phyloP scores from a whole-genome alignment of 305 asterid genomes.

The Fraxinus platypoda region DNA sequence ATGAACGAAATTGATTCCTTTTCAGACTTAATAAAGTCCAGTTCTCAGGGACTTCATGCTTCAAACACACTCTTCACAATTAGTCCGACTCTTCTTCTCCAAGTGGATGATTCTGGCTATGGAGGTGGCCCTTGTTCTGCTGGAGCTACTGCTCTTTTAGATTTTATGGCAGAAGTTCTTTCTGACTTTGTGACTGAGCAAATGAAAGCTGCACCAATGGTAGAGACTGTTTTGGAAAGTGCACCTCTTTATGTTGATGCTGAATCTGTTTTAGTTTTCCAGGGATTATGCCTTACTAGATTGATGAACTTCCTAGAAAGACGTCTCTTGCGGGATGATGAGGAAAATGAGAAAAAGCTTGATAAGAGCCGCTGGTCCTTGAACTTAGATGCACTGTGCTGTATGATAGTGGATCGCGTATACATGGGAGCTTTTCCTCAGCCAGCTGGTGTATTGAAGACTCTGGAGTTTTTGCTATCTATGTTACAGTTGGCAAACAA shows the following conservation, averaged over 20 bases:
- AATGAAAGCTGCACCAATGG: conserved; percentile 64
- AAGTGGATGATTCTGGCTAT: conserved; percentile 95
- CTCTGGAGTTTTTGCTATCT: conserved; percentile 92
- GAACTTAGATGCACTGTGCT: conserved; percentile 86
- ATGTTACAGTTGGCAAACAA: conserved; percentile 98
- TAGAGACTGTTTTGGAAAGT: conserved; percentile 86
- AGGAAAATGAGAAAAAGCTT: conserved; percentile 86
- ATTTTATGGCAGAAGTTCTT: conserved; percentile 93
- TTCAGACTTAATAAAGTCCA: conserved; percentile 45
- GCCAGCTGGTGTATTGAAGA: conserved; percentile 80
- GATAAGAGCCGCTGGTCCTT: conserved; percentile 80
- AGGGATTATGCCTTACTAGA: conserved; percentile 91
- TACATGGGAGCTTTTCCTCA: conserved; percentile 99
- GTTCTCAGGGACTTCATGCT: conserved; percentile 44
- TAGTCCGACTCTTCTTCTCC: conserved; percentile 77
- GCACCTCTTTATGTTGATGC: conserved; percentile 80
- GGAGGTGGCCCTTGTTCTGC: conserved; percentile 99
- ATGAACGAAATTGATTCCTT: conserved; percentile 53
- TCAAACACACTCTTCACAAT: conserved; percentile 48
- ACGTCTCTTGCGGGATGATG: conserved; percentile 93
- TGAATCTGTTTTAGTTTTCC: conserved; percentile 92
- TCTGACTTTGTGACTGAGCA: conserved; percentile 87
- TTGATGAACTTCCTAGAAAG: conserved; percentile 96
- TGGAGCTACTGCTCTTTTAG: conserved; percentile 91
- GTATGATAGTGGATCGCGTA: conserved; percentile 94